Percentiles rank a stretch among this genome's conserved stretches.
These are phyloP conservation scores for Crithidia bombi DNA, from an alignment of 208 protist genomes.

Conservation along the genomic window DNA sequence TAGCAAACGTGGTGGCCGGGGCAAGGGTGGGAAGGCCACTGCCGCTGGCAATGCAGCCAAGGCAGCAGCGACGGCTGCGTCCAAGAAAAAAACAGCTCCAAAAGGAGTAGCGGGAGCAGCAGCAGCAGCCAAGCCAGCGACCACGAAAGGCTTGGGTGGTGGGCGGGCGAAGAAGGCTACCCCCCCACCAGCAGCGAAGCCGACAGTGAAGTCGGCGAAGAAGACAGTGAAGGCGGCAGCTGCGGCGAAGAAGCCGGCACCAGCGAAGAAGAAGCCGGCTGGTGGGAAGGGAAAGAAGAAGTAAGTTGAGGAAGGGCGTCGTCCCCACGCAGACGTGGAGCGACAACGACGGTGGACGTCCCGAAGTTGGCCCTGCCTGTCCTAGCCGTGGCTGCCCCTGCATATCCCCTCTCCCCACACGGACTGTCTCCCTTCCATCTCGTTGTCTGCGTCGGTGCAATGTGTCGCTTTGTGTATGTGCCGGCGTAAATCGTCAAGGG, in stretches of 20 bases:
- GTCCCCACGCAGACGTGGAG: no score
- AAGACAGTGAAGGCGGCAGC: conserved; percentile 45
- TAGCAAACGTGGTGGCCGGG: no score
- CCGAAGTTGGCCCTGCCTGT: no score
- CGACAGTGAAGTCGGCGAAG: conserved; percentile 35
- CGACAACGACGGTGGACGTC: no score
- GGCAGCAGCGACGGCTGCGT: conserved; percentile 16
- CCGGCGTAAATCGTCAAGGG: no score
- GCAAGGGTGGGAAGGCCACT: no score
- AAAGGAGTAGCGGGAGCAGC: not conserved
- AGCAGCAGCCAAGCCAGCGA: not conserved
- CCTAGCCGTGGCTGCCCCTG: no score
- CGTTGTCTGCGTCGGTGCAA: no score
- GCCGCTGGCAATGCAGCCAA: no score
- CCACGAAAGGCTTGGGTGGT: not conserved
- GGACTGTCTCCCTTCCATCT: no score
- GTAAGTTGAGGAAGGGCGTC: conserved; percentile 22
- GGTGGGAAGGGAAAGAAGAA: conserved; percentile 49
- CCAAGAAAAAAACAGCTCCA: conserved; percentile 16
- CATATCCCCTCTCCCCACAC: no score
- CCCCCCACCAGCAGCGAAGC: conserved; percentile 29
- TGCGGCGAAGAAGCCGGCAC: conserved; percentile 34
- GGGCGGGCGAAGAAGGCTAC: conserved; percentile 22
- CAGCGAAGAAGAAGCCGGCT: conserved; percentile 38
- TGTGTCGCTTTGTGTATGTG: no score